Percentiles rank a stretch among this genome's conserved stretches.
Conservation (phyloP, 2,329 filamentous ascomycete genomes). For the Cladosporium sp. region DNA sequence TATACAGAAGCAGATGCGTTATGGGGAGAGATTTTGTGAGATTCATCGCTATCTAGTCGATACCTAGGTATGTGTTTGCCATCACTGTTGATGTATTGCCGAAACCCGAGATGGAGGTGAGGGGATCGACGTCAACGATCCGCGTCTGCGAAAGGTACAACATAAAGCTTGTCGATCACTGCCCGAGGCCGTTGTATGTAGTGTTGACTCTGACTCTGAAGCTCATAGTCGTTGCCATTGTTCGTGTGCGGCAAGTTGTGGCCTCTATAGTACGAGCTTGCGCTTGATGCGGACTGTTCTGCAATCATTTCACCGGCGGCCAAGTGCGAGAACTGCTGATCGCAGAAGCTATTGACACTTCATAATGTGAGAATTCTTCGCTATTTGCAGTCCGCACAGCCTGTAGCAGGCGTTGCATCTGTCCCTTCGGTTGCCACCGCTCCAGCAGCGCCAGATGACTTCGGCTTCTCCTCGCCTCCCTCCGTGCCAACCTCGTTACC, state of each 20-base stretch:
- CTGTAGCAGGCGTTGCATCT: neutral
- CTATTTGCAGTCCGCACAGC: neutral
- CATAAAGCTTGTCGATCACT: neutral
- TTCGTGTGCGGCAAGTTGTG: neutral
- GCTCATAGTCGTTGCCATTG: neutral
- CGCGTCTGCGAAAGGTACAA: neutral
- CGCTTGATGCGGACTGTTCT: neutral
- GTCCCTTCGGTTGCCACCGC: neutral
- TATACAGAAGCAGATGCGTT: neutral
- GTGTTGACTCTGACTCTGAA: neutral
- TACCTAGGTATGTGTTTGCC: neutral
- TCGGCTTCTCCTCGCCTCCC: neutral
- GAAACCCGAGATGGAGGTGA: constrained; percentile 3
- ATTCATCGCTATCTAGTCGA: neutral
- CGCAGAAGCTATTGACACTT: neutral
- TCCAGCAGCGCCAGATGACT: neutral
- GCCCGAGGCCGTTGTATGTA: neutral
- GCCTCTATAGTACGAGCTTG: neutral
- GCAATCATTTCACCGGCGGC: neutral
- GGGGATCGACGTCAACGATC: constrained; percentile 7
- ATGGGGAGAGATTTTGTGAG: neutral
- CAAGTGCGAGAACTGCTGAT: too few relatives aligned
- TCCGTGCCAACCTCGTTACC: neutral
- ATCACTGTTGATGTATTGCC: neutral
- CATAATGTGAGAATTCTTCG: too few relatives aligned